Conservation (phyloP, 768 basidiomycete species). For the Suillus fuscotomentosus region DNA sequence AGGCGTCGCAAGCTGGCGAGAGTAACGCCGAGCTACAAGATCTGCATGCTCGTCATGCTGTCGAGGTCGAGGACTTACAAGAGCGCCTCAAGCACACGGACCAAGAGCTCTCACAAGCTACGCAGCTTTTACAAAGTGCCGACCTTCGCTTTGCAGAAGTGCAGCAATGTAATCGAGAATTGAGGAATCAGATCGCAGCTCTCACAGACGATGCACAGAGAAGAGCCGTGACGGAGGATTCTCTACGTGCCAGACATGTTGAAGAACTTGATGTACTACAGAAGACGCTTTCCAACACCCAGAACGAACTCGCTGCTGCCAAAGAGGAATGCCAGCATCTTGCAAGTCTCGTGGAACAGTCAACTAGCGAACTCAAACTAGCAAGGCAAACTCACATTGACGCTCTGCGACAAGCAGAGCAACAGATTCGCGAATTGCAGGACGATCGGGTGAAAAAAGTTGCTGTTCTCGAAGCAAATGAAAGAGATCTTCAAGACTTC, state of each 20-base stretch:
- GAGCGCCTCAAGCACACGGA: conserved; percentile 35
- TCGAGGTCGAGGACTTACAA: conserved; percentile 37
- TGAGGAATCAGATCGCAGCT: conserved; percentile 26
- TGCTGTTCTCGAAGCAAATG: conserved; percentile 33
- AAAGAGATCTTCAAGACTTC: conserved; percentile 29
- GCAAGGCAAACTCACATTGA: conserved; percentile 30
- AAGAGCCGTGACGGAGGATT: conserved; percentile 10
- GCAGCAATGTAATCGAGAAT: conserved; percentile 26
- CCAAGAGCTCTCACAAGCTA: conserved; percentile 35
- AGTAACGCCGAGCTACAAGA: conserved; percentile 6
- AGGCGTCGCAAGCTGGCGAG: neutral
- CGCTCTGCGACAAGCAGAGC: conserved; percentile 24
- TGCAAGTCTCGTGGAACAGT: conserved; percentile 23
- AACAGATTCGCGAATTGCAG: conserved; percentile 25
- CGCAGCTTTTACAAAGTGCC: conserved; percentile 31
- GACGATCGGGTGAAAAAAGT: conserved; percentile 21
- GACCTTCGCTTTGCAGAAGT: conserved; percentile 33
- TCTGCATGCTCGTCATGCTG: conserved; percentile 32
- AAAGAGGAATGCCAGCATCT: conserved; percentile 23
- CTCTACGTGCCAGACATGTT: conserved; percentile 4
- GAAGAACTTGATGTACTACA: conserved; percentile 21
- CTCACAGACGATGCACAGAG: conserved; percentile 13
- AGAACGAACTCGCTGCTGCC: conserved; percentile 20
- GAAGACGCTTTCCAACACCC: conserved; percentile 24
- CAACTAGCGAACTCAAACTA: conserved; percentile 22